These are phyloP conservation scores for Lactifluus pinguis DNA, from an alignment of 768 basidiomycete species.

Conservation along the genomic window DNA sequence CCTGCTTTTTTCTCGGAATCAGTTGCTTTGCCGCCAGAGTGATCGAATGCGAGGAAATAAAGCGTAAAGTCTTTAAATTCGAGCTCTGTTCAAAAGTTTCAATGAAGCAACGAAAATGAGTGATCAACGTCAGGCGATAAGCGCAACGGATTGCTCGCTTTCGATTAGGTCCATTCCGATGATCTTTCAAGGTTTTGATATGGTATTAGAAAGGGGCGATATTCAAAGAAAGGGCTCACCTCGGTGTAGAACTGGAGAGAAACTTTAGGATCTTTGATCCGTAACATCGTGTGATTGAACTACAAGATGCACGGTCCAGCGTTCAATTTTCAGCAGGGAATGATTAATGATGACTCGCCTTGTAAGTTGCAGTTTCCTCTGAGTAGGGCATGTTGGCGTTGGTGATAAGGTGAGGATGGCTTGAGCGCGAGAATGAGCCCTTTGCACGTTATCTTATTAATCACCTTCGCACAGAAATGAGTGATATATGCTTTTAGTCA, in stretches of 20 bases:
- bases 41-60: conserved; percentile 80
- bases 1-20: conserved; percentile 43
- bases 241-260: conserved; percentile 78
- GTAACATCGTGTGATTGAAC: conserved; percentile 86
- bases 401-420: not conserved
- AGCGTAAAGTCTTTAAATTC: conserved; percentile 58
- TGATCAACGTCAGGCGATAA: not conserved
- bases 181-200: conserved; percentile 15
- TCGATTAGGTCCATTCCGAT: conserved; percentile 27
- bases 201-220: not conserved
- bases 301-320: conserved; percentile 21
- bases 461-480: no score
- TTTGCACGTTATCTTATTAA: not conserved
- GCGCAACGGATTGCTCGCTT: conserved; percentile 16
- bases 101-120: not conserved
- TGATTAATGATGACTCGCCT: not conserved
- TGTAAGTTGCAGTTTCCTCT: conserved; percentile 17
- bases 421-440: not conserved
- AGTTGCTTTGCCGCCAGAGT: conserved; percentile 40
- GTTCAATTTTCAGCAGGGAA: not conserved
- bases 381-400: conserved; percentile 14
- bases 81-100: conserved; percentile 33
- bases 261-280: conserved; percentile 77
- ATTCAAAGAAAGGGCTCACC: conserved; percentile 29
- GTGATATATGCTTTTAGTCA: no score